These are phyloP conservation scores for Dissoconium aciculare DNA, from an alignment of 2,329 filamentous ascomycete genomes.

Conservation along the genomic window DNA sequence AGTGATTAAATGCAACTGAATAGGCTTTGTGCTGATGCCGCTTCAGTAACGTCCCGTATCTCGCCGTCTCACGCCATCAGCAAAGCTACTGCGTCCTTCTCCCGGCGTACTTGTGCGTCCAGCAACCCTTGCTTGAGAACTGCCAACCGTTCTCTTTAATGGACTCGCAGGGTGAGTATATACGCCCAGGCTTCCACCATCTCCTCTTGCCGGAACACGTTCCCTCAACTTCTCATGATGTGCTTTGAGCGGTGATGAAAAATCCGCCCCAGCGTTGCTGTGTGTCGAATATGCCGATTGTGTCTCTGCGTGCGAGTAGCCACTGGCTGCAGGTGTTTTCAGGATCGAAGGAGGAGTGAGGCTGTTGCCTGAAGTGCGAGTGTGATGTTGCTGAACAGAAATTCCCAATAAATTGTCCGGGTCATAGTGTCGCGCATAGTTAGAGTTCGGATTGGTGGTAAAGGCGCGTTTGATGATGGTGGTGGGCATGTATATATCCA, in stretches of 20 bases:
- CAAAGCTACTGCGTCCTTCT: conserved; percentile 1
- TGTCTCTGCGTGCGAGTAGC: conserved; percentile 20
- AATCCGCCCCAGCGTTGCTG: conserved; percentile 25
- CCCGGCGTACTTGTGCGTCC: conserved; percentile 10
- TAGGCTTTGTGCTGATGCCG: too few relatives aligned
- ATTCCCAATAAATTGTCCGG: conserved; percentile 47
- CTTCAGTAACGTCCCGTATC: neutral
- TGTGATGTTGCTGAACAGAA: neutral
- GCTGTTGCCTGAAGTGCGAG: conserved; percentile 5
- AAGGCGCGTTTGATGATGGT: conserved; percentile 60
- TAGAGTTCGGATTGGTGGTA: conserved; percentile 67
- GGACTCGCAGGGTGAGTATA: conserved; percentile 71
- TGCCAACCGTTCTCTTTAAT: conserved; percentile 60
- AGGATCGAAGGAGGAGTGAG: conserved; percentile 6
- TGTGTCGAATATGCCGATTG: conserved; percentile 23
- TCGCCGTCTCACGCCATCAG: neutral
- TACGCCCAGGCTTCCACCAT: conserved; percentile 67
- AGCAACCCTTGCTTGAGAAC: conserved; percentile 31
- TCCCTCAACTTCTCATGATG: conserved; percentile 30
- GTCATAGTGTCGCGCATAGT: conserved; percentile 53
- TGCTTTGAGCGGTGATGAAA: conserved; percentile 34
- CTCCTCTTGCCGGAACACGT: conserved; percentile 39
- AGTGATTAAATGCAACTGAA: too few relatives aligned
- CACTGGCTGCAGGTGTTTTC: conserved; percentile 12
- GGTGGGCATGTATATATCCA: conserved; percentile 48